Evolutionary conservation across 495 filamentous ascomycete genomes (phyloP).

Genomic region (Saxispiralis lemnorum): DNA sequence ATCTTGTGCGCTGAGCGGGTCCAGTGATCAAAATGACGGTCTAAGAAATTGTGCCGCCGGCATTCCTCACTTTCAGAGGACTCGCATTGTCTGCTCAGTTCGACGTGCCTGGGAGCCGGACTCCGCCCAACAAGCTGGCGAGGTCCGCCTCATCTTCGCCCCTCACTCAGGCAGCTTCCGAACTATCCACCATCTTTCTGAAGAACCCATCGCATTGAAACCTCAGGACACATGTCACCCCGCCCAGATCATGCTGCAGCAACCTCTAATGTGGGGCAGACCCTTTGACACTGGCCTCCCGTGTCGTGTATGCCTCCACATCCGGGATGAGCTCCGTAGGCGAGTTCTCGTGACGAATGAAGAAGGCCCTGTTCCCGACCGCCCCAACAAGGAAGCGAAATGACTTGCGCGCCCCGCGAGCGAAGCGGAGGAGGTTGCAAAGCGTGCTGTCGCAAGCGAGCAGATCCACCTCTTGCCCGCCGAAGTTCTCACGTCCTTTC

Average conservation of each 20-base stretch:
- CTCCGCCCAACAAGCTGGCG: neutral
- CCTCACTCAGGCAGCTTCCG: neutral
- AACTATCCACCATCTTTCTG: neutral
- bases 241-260: slow-evolving; percentile 39
- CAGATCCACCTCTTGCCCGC: slow-evolving; percentile 33
- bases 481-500: slow-evolving; percentile 22
- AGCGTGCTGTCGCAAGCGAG: slow-evolving; percentile 45
- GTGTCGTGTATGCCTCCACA: slow-evolving; percentile 45
- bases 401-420: slow-evolving; percentile 26
- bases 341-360: slow-evolving; percentile 40
- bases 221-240: slow-evolving; percentile 36
- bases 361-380: slow-evolving; percentile 43
- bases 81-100: no score
- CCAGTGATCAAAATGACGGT: slow-evolving; percentile 45
- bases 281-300: slow-evolving; percentile 30
- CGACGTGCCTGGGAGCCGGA: no score
- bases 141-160: neutral
- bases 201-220: slow-evolving; percentile 48
- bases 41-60: slow-evolving; percentile 25
- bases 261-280: slow-evolving; percentile 47
- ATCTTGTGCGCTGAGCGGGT: slow-evolving; percentile 33
- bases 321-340: slow-evolving; percentile 34
- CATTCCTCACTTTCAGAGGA: neutral
- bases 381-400: slow-evolving; percentile 46
- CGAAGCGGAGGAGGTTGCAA: slow-evolving; percentile 38